phyloP scores from a whole-genome alignment of 1,139 yeast species.

The Pichia sp. region DNA sequence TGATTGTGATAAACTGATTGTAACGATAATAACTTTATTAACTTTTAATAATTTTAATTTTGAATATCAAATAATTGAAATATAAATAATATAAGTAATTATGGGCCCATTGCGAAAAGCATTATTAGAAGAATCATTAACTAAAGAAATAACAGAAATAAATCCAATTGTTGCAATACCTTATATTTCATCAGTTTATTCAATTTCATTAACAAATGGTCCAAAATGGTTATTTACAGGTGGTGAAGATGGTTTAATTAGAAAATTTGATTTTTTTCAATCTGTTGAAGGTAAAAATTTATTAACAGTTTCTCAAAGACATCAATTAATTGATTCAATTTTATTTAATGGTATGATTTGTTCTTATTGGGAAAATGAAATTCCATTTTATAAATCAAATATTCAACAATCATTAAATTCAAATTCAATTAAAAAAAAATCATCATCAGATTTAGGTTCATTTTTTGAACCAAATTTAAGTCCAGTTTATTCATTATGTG shows the following conservation, averaged over 20 bases:
- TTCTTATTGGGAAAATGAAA: conserved; percentile 95
- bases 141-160: conserved; percentile 5
- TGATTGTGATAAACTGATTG: no score
- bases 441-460: conserved; percentile 22
- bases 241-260: conserved; percentile 91
- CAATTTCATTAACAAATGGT: conserved; percentile 74
- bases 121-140: conserved; percentile 1
- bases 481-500: conserved; percentile 85
- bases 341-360: conserved; percentile 75
- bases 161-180: conserved; percentile 69
- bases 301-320: conserved; percentile 85
- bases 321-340: conserved; percentile 79
- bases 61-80: no score
- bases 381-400: conserved; percentile 51
- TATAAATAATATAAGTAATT: no score
- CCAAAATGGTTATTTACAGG: conserved; percentile 90
- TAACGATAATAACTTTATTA: no score
- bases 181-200: conserved; percentile 62
- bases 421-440: neutral
- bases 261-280: conserved; percentile 81
- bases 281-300: conserved; percentile 89
- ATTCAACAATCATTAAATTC: conserved; percentile 16
- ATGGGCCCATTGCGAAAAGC: neutral
- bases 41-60: no score
- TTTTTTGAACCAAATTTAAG: conserved; percentile 61